phyloP scores from a whole-genome alignment of 2,329 filamentous ascomycete species.

The Pseudopithomyces chartarum region DNA sequence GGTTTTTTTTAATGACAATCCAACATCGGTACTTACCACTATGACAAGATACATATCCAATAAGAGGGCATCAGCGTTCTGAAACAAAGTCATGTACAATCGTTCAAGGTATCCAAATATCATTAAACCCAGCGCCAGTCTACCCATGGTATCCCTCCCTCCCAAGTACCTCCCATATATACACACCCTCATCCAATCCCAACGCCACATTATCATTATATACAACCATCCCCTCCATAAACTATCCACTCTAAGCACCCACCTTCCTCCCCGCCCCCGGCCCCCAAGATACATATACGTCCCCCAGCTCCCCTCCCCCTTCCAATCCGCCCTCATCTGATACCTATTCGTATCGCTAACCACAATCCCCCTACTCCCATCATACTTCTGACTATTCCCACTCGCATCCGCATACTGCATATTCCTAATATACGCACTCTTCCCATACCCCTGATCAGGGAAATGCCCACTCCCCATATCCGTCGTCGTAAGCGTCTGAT shows the following conservation, averaged over 20 bases:
- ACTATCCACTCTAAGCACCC: neutral
- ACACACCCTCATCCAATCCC: conserved; percentile 12
- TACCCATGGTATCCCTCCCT: conserved; percentile 8
- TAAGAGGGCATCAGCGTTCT: neutral
- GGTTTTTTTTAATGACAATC: too few relatives aligned
- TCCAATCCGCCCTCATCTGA: conserved; percentile 11
- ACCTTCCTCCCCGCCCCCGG: conserved; percentile 18
- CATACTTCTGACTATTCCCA: conserved; percentile 11
- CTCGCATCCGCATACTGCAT: conserved; percentile 18
- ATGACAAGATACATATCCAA: too few relatives aligned
- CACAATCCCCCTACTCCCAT: conserved; percentile 14
- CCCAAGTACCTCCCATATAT: conserved; percentile 64
- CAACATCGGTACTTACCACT: too few relatives aligned
- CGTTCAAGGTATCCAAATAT: neutral
- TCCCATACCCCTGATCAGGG: conserved; percentile 14
- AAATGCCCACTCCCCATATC: conserved; percentile 20
- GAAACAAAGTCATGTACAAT: too few relatives aligned
- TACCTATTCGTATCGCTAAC: conserved; percentile 20
- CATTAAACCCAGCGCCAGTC: conserved; percentile 8
- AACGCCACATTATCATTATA: conserved; percentile 22
- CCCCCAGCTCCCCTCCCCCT: conserved; percentile 6
- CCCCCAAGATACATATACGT: conserved; percentile 22
- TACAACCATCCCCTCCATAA: neutral
- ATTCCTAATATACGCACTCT: conserved; percentile 19
- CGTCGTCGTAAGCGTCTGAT: conserved; percentile 15